Evolutionary conservation across 2,329 filamentous ascomycete species (phyloP).

Genomic region (Alternaria sp.): DNA sequence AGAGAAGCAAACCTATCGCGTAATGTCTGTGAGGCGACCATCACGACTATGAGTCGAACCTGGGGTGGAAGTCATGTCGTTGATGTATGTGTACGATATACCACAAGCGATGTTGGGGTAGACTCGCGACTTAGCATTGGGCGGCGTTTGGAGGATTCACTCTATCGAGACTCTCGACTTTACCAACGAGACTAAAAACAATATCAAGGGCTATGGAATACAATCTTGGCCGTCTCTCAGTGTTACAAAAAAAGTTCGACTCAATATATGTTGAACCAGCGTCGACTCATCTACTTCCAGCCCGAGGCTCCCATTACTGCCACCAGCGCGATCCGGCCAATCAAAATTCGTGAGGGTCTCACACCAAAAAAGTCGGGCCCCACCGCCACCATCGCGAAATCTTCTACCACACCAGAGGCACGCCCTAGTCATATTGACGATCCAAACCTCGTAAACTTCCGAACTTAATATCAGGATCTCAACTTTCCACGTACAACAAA

Average conservation of each 20-base stretch:
- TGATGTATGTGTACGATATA: conserved; percentile 24
- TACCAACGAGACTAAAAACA: background rate
- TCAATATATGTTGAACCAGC: background rate
- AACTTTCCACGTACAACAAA: background rate
- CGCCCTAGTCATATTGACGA: background rate
- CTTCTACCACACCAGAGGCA: conserved; percentile 10
- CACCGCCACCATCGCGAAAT: conserved; percentile 27
- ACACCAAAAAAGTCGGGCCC: conserved; percentile 17
- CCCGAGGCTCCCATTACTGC: background rate
- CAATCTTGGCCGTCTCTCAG: background rate
- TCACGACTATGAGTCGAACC: background rate
- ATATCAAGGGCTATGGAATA: background rate
- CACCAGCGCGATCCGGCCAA: conserved; percentile 6
- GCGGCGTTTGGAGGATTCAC: conserved; percentile 20
- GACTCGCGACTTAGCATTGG: conserved; percentile 27
- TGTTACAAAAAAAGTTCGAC: background rate
- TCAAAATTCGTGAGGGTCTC: conserved; percentile 3
- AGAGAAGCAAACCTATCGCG: conserved; percentile 48
- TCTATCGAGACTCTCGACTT: background rate
- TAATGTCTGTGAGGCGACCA: conserved; percentile 11
- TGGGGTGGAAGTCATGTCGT: background rate
- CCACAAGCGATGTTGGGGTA: conserved; percentile 4
- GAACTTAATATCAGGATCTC: background rate
- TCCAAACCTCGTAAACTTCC: background rate
- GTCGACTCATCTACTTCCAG: background rate